A percentile compares a stretch with the other conserved stretches of the same genome.
These are phyloP conservation scores for Saccharomyces pastorianus DNA, from an alignment of 1,139 yeast genomes.

Conservation along the genomic window DNA sequence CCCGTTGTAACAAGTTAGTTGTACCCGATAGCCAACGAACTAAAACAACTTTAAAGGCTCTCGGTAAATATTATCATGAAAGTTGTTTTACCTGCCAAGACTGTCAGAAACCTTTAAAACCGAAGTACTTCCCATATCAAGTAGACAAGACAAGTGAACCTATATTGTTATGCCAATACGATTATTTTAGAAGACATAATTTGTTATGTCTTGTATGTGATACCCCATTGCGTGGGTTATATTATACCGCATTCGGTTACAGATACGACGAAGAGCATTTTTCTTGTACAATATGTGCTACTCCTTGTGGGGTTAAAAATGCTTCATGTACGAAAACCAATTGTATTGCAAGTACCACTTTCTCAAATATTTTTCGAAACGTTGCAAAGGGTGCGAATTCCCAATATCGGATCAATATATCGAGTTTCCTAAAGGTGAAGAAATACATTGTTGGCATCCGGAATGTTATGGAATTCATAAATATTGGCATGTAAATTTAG, in stretches of 20 bases:
- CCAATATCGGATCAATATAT: slow-evolving; percentile 92
- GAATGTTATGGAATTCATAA: slow-evolving; percentile 97
- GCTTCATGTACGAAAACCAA: slow-evolving; percentile 77
- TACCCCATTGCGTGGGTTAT: slow-evolving; percentile 81
- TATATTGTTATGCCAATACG: slow-evolving; percentile 85
- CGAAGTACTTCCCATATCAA: slow-evolving; percentile 42
- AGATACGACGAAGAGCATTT: slow-evolving; percentile 95
- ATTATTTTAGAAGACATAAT: slow-evolving; percentile 78
- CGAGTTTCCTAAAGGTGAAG: slow-evolving; percentile 86
- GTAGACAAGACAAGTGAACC: slow-evolving; percentile 34
- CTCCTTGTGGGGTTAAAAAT: slow-evolving; percentile 83
- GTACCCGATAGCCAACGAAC: slow-evolving; percentile 54
- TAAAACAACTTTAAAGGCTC: slow-evolving; percentile 55
- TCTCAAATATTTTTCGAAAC: slow-evolving; percentile 72
- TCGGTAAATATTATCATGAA: slow-evolving; percentile 72
- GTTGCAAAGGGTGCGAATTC: slow-evolving; percentile 89
- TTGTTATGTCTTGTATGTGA: slow-evolving; percentile 80
- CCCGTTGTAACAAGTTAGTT: slow-evolving; percentile 57
- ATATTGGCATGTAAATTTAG: slow-evolving; percentile 88
- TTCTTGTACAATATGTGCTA: slow-evolving; percentile 80
- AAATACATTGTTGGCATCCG: slow-evolving; percentile 97
- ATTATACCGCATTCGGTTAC: slow-evolving; percentile 85
- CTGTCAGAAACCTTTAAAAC: slow-evolving; percentile 64
- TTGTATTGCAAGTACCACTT: slow-evolving; percentile 91
- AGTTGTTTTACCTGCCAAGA: slow-evolving; percentile 81